phyloP scores from a whole-genome alignment of 257 asterid genomes.

The Solanum chmielewskii region DNA sequence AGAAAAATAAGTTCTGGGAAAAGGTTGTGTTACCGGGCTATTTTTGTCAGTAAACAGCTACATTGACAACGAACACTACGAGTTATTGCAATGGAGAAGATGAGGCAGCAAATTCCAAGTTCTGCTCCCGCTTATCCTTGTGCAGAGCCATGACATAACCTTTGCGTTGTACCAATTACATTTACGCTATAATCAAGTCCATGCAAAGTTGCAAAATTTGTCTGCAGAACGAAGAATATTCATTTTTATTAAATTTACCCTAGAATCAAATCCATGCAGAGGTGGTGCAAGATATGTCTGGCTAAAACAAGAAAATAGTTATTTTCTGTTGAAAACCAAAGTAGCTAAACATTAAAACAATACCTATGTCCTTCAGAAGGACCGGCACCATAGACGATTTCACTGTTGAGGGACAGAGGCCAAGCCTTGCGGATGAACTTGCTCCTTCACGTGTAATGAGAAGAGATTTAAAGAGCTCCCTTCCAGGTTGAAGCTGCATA shows the following conservation, averaged over 20 bases:
- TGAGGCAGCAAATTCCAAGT: not conserved
- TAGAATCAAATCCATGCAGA: not conserved
- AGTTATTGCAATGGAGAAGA: not conserved
- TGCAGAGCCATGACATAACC: not conserved
- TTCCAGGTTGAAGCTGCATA: conserved; percentile 30
- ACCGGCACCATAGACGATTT: not conserved
- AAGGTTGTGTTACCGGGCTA: not conserved
- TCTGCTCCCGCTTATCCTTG: not conserved
- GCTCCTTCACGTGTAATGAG: not conserved
- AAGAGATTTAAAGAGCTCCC: not conserved
- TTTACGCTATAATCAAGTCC: not conserved
- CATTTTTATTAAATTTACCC: not conserved
- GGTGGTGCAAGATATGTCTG: not conserved
- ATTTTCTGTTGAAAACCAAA: not conserved
- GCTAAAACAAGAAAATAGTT: not conserved
- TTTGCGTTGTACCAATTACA: not conserved
- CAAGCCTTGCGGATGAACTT: not conserved
- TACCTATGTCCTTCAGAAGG: not conserved
- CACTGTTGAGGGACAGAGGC: not conserved
- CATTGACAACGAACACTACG: not conserved
- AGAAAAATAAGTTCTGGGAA: not conserved
- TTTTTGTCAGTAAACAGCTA: not conserved
- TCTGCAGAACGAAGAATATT: not conserved
- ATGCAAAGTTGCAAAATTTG: not conserved
- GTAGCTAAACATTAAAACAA: not conserved